Evolutionary conservation across 2,329 filamentous ascomycete genomes (phyloP).

Genomic region (Metarhizium anisopliae): DNA sequence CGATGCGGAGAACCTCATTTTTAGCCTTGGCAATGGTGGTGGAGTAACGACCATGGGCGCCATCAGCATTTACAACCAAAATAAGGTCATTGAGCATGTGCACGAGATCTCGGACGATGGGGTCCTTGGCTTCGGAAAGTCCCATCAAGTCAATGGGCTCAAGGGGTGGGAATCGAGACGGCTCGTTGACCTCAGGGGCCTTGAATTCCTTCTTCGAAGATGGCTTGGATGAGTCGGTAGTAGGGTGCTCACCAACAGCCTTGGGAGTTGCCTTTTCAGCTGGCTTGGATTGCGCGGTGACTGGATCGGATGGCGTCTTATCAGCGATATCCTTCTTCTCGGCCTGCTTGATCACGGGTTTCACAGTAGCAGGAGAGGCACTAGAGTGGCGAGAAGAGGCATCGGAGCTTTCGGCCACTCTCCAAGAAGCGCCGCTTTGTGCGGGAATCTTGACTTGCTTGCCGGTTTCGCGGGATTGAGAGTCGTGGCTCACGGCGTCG

Average conservation of each 20-base stretch:
- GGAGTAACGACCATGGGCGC: slow-evolving; percentile 67
- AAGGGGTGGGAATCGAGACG: slow-evolving; percentile 53
- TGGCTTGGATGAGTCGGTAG: slow-evolving; percentile 16
- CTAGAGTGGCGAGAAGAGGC: slow-evolving; percentile 52
- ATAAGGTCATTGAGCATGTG: slow-evolving; percentile 97
- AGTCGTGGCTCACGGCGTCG: slow-evolving; percentile 34
- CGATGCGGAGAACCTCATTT: slow-evolving; percentile 68
- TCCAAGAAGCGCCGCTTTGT: slow-evolving; percentile 78
- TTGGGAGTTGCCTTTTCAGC: slow-evolving; percentile 22
- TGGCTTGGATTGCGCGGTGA: slow-evolving; percentile 18
- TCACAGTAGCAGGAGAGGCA: slow-evolving; percentile 31
- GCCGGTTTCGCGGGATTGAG: slow-evolving; percentile 45
- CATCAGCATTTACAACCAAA: slow-evolving; percentile 81
- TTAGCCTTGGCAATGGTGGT: slow-evolving; percentile 79
- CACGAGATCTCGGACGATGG: slow-evolving; percentile 84
- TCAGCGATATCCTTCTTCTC: slow-evolving; percentile 24
- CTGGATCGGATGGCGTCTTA: slow-evolving; percentile 12
- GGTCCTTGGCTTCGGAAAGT: slow-evolving; percentile 69
- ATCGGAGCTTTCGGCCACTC: slow-evolving; percentile 55
- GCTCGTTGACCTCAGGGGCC: slow-evolving; percentile 56
- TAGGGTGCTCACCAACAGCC: slow-evolving; percentile 5
- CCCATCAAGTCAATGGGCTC: slow-evolving; percentile 70
- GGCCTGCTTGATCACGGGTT: slow-evolving; percentile 15
- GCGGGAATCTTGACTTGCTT: slow-evolving; percentile 74
- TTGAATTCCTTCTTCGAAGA: slow-evolving; percentile 33